phyloP scores from a whole-genome alignment of 225 moss, liverwort and hornwort species.

The Polytrichum formosum region DNA sequence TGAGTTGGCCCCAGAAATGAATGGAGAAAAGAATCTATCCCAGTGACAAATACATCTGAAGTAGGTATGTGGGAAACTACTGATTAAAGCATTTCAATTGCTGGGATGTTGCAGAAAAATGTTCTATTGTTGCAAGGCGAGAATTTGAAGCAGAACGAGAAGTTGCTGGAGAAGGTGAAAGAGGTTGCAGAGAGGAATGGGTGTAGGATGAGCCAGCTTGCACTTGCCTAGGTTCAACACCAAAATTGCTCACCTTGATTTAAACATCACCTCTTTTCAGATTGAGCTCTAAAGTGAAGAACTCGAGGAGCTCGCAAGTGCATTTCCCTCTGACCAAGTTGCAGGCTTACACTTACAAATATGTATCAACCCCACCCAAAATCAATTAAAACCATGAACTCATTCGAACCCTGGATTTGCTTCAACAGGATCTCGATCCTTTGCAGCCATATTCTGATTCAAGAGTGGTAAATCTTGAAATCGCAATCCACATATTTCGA shows the following conservation, averaged over 20 bases:
- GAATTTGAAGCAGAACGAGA: slow-evolving; percentile 29
- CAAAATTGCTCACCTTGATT: slow-evolving; percentile 50
- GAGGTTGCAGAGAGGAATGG: slow-evolving; percentile 24
- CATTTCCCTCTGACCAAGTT: slow-evolving; percentile 38
- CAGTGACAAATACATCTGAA: too few relatives aligned
- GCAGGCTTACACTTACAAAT: slow-evolving; percentile 33
- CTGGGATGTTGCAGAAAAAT: slow-evolving; percentile 22
- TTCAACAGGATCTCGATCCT: too few relatives aligned
- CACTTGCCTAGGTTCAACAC: slow-evolving; percentile 46
- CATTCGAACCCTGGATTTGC: too few relatives aligned
- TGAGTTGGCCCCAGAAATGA: too few relatives aligned
- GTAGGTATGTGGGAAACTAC: too few relatives aligned
- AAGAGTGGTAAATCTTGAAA: too few relatives aligned
- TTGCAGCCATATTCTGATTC: too few relatives aligned
- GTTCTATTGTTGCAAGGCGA: slow-evolving; percentile 26
- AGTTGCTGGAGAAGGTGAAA: slow-evolving; percentile 30
- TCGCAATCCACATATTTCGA: too few relatives aligned
- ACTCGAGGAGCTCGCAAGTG: slow-evolving; percentile 43
- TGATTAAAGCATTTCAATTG: neutral
- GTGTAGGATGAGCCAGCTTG: slow-evolving; percentile 35
- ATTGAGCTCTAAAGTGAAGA: slow-evolving; percentile 40
- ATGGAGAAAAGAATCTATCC: too few relatives aligned
- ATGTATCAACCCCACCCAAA: slow-evolving; percentile 27
- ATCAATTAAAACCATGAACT: too few relatives aligned
- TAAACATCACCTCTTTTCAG: slow-evolving; percentile 37